Evolutionary conservation across 805 yeast genomes (phyloP).

Genomic region (Ogataea pini): DNA sequence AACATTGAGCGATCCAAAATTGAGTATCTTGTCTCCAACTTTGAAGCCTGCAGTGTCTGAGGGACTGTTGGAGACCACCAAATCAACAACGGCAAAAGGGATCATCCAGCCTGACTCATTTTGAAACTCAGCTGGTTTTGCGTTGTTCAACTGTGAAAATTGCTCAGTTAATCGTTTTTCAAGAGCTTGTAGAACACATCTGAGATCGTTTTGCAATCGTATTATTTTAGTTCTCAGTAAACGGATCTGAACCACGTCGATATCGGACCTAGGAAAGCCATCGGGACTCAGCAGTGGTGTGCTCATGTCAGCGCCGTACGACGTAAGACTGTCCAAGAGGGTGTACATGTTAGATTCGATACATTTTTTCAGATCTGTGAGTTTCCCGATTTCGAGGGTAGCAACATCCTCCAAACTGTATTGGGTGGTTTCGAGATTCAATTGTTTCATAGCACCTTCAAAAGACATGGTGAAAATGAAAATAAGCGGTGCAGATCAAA

Average conservation of each 20-base stretch:
- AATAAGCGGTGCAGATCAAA: neutral
- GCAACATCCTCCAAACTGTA: constrained; percentile 19
- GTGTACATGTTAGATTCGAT: constrained; percentile 44
- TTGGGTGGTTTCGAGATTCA: constrained; percentile 21
- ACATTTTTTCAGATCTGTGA: constrained; percentile 35
- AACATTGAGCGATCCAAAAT: constrained; percentile 52
- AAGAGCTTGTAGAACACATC: constrained; percentile 46
- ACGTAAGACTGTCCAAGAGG: constrained; percentile 44
- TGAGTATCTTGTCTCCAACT: constrained; percentile 53
- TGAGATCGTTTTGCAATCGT: constrained; percentile 69
- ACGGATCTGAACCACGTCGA: constrained; percentile 75
- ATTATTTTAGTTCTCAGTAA: constrained; percentile 63
- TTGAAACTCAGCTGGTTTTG: neutral
- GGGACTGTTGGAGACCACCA: constrained; percentile 56
- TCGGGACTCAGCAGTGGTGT: constrained; percentile 66
- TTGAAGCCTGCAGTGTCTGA: constrained; percentile 52
- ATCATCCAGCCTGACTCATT: constrained; percentile 21
- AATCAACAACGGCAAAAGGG: constrained; percentile 58
- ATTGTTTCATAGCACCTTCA: constrained; percentile 24
- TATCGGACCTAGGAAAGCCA: constrained; percentile 84
- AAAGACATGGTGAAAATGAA: constrained; percentile 24
- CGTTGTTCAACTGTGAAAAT: constrained; percentile 7
- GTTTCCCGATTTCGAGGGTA: constrained; percentile 21
- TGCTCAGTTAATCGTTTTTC: constrained; percentile 48
- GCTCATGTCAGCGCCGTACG: constrained; percentile 49